Base-by-base conservation (phyloP, 192 early-diverging fungal genomes). In the Lobulomyces angularis region DNA sequence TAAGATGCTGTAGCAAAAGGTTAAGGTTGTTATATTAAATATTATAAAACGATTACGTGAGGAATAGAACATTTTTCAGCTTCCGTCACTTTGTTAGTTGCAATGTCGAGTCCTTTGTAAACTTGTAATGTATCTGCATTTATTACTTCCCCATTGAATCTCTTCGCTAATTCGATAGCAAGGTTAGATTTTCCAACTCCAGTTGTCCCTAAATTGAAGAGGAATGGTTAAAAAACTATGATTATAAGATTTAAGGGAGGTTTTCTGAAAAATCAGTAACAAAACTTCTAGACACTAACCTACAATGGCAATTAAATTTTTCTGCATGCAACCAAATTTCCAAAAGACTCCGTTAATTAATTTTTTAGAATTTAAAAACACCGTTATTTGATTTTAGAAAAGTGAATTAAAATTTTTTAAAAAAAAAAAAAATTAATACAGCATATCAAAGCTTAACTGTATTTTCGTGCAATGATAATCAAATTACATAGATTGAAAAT, bases 111-210 rank as follows among this genome's bases (percentile, higher is more conserved):
- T 12, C 86, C 88, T 46, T 73, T 62, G 57, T 97, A 97, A 4
- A 97, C 84, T 72, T 98, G 94, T 64, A 98, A 73, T 5, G 94
- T 81, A 50, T 98, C 94, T 1, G 82, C 84, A 55, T 94, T 95
- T 50, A 98, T 88, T 28, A 92, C 70, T 46, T 96, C 88, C 18
- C 90, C 91, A 29, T 71, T 50, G 3, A 94, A 37, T 5, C 73
- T 71, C 27, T 85, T 70, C 3, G 87, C 81, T 18, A 98, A 53
- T 48, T 94, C 81, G 23, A 98, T 76, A 3, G 84, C 81, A 7
- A 98, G 61, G 50, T 90, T 71, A n/a, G 86, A 88, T 51, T 98
- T 98, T n/a, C 94, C 94, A 8, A 91, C 88, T 8, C 90, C 93
- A 1, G 93, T 94, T 1, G 88, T 90, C 2, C 92, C 91, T n/a